phyloP scores from a whole-genome alignment of 1,284 basidiomycete genomes.

The Lignosus rhinocerotis region DNA sequence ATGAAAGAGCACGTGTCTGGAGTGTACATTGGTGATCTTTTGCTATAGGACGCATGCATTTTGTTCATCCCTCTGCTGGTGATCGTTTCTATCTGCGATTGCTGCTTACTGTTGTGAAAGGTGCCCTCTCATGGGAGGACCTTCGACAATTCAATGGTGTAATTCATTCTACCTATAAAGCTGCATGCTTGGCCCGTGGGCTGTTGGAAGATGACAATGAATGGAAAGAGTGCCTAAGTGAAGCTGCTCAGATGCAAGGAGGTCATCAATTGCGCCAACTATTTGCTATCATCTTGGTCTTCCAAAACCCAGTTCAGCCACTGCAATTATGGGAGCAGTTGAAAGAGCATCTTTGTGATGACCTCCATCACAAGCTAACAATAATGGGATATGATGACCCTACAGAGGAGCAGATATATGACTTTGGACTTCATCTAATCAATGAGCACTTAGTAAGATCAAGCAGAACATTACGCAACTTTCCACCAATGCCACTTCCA shows the following conservation, averaged over 20 bases:
- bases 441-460: slow-evolving; percentile 29
- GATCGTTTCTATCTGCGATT: slow-evolving; percentile 38
- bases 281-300: slow-evolving; percentile 41
- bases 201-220: slow-evolving; percentile 47
- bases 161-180: slow-evolving; percentile 26
- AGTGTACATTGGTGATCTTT: slow-evolving; percentile 13
- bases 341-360: slow-evolving; percentile 40
- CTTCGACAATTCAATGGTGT: slow-evolving; percentile 27
- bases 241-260: slow-evolving; percentile 43
- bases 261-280: slow-evolving; percentile 34
- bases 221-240: slow-evolving; percentile 41
- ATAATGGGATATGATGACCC: slow-evolving; percentile 21
- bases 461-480: slow-evolving; percentile 28
- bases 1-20: slow-evolving; percentile 29
- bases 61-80: slow-evolving; percentile 26
- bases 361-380: slow-evolving; percentile 29
- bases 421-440: slow-evolving; percentile 42
- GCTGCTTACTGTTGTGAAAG: slow-evolving; percentile 37
- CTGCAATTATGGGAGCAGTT: slow-evolving; percentile 39
- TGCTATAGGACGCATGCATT: slow-evolving; percentile 39
- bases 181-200: slow-evolving; percentile 41
- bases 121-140: slow-evolving; percentile 34
- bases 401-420: slow-evolving; percentile 34
- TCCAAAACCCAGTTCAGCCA: slow-evolving; percentile 36
- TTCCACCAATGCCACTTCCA: slow-evolving; percentile 36